Evolutionary conservation across 2,329 filamentous ascomycete genomes (phyloP).

Genomic region (Aspergillus cejpii): DNA sequence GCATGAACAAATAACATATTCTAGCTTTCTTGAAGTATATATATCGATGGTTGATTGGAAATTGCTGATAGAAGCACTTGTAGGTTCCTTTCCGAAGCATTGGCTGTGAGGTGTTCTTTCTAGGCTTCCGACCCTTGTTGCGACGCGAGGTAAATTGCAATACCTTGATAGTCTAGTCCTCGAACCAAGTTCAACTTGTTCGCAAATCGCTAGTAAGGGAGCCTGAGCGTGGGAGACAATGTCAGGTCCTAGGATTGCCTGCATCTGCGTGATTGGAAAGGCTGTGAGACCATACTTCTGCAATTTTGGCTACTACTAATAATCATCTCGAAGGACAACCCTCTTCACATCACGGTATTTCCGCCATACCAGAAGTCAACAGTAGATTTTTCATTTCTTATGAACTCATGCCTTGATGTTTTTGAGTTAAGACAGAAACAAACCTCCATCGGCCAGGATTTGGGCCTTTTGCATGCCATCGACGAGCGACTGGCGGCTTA

Average conservation of each 20-base stretch:
- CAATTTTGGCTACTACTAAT: slow-evolving; percentile 1
- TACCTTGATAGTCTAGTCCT: too few relatives aligned
- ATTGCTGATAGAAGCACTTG: too few relatives aligned
- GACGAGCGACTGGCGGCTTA: slow-evolving; percentile 92
- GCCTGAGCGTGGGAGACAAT: slow-evolving; percentile 25
- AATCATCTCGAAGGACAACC: slow-evolving; percentile 66
- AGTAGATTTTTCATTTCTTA: slow-evolving; percentile 83
- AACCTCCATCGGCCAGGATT: slow-evolving; percentile 70
- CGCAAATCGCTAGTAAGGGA: not conserved
- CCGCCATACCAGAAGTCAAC: slow-evolving; percentile 59
- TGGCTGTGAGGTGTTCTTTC: too few relatives aligned
- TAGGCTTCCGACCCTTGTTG: too few relatives aligned
- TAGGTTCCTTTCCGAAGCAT: too few relatives aligned
- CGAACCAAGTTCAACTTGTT: too few relatives aligned
- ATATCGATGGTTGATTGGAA: too few relatives aligned
- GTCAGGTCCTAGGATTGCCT: slow-evolving; percentile 70
- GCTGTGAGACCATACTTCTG: slow-evolving; percentile 54
- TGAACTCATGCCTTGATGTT: slow-evolving; percentile 86
- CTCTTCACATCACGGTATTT: slow-evolving; percentile 87
- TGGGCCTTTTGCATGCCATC: slow-evolving; percentile 84
- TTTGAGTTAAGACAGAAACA: slow-evolving; percentile 78
- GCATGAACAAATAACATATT: too few relatives aligned
- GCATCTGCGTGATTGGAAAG: slow-evolving; percentile 88
- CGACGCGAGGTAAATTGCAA: too few relatives aligned
- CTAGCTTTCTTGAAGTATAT: too few relatives aligned